Conservation (phyloP, 306 rosid genomes). For the Cucumis hystrix region DNA sequence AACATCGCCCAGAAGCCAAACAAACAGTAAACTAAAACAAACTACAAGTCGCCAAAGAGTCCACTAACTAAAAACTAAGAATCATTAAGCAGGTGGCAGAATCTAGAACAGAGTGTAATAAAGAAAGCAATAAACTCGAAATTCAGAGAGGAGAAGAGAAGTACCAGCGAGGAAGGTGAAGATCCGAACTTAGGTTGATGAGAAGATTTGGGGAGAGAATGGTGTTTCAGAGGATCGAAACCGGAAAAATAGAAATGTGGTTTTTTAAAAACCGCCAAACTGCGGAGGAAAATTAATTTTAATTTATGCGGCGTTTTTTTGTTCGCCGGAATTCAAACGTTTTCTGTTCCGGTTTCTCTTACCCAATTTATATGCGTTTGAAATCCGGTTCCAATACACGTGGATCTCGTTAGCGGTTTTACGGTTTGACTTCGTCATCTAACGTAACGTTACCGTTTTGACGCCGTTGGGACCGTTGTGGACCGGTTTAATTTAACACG, state of each 20-base stretch:
- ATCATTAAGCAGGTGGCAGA: neutral
- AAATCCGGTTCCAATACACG: constrained; percentile 33
- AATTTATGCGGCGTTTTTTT: constrained; percentile 7
- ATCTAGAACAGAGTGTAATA: neutral
- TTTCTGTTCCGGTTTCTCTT: neutral
- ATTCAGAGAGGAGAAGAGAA: neutral
- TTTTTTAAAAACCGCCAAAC: constrained; percentile 49
- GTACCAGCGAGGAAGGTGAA: constrained; percentile 7
- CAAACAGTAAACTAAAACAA: neutral
- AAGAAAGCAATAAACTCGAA: neutral
- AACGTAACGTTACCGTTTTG: neutral
- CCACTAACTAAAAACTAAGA: neutral
- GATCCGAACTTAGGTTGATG: constrained; percentile 31
- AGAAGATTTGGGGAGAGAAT: neutral
- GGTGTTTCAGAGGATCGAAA: constrained; percentile 6
- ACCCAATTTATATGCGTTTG: constrained; percentile 23
- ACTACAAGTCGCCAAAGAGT: neutral
- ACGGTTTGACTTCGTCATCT: neutral
- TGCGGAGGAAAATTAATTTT: neutral
- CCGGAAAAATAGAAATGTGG: constrained; percentile 23
- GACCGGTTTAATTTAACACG: neutral
- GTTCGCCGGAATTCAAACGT: constrained; percentile 29
- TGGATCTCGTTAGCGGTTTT: constrained; percentile 9
- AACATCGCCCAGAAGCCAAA: constrained; percentile 15
- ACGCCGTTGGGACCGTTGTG: neutral